Base-by-base conservation (phyloP, 176 grass and related monocot species). In the Cenchrus purpureus region DNA sequence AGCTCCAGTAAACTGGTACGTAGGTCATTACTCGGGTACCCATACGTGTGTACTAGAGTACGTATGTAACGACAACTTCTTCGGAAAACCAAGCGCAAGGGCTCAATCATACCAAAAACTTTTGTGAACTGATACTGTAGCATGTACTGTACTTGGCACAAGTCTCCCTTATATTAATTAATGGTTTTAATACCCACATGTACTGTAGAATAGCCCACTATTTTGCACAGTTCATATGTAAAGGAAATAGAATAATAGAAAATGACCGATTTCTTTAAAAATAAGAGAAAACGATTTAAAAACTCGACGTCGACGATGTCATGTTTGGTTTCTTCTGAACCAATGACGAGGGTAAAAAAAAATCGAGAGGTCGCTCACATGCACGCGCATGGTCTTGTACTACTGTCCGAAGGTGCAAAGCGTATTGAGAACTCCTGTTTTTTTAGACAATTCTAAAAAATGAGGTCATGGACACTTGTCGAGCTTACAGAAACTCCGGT, bases 381-480 rank as follows among this genome's bases (percentile, higher is more conserved):
- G 53, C 31, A 40, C 12, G 73, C 52, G 29, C 73, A 37, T 40
- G 29, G 4, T 75, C 51, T 56, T 32, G 1, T 34, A 34, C 34
- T 34, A 3, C 3, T 34, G 49, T 67, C 32, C 65, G 6, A 67
- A 40, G 62, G 28, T 65, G 62, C 62, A 32, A 32, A 62, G 59
- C 22, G 12, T 14, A 65, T 63, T 63, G 4, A 1, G 61, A 64
- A 64, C 25, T 64, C 61, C 25, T 49, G 10, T 46, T 46, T 74
- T 74, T 32, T 74, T 7, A 10, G 72, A 54, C 14, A 14, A 32
- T 16, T 74, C 65, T 3, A 15, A 34, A 34, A 40, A 42, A 28
- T 28, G 32, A 37, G 0, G 37, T 51, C 40, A 4, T 16, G 2
- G 65, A 71, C 84, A 86, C 75, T 79, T 78, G 65, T 86, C 53